A percentile compares a stretch with the other conserved stretches of the same genome.
Evolutionary conservation across 2,329 filamentous ascomycete genomes (phyloP).

Genomic region (Xylariaceae sp.): DNA sequence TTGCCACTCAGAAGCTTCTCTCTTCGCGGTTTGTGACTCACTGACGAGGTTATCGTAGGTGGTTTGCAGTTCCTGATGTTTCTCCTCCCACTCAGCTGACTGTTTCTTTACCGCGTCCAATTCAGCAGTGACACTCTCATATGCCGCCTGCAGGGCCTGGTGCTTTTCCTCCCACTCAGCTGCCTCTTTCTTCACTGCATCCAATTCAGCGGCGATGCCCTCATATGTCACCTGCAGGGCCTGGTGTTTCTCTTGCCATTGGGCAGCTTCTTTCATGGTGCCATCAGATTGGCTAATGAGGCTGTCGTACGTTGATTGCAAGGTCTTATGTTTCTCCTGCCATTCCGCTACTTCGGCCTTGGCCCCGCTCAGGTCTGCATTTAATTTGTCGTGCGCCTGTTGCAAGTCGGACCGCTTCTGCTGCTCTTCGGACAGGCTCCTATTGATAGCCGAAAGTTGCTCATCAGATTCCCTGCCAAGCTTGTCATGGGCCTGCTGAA

Average conservation of each 20-base stretch:
- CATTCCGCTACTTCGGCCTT: constrained; percentile 34
- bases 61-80: constrained; percentile 21
- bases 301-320: constrained; percentile 31
- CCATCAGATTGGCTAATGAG: constrained; percentile 36
- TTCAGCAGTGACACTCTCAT: constrained; percentile 38
- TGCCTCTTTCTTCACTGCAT: constrained; percentile 29
- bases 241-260: constrained; percentile 40
- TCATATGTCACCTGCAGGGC: constrained; percentile 26
- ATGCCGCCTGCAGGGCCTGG: constrained; percentile 13
- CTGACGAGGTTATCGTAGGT: constrained; percentile 16
- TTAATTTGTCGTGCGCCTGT: constrained; percentile 30
- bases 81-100: constrained; percentile 28
- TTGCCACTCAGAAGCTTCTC: constrained; percentile 29
- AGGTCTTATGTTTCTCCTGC: constrained; percentile 30
- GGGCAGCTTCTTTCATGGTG: constrained; percentile 12
- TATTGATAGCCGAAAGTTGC: constrained; percentile 26
- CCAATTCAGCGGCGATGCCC: constrained; percentile 24
- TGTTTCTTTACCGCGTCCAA: constrained; percentile 42
- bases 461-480: constrained; percentile 33
- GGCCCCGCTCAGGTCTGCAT: constrained; percentile 32
- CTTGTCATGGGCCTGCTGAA: constrained; percentile 16
- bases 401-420: constrained; percentile 37
- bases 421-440: constrained; percentile 39
- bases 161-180: constrained; percentile 25
- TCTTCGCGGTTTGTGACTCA: constrained; percentile 34